Conservation (phyloP, 2,329 filamentous ascomycete genomes). For the Dendrostoma leiphaemia region DNA sequence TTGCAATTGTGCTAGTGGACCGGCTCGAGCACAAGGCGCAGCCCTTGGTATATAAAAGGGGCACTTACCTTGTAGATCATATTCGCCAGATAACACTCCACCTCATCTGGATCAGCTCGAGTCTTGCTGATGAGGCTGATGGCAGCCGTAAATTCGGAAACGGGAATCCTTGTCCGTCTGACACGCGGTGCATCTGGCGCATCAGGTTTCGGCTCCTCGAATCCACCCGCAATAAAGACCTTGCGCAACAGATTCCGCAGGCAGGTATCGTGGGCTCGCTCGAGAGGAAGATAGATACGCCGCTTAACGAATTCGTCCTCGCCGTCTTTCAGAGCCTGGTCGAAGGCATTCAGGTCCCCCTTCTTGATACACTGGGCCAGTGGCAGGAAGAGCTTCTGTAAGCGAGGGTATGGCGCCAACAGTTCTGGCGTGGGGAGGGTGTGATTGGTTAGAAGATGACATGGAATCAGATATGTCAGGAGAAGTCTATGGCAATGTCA, state of each 20-base stretch:
- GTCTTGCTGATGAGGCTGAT: conserved; percentile 71
- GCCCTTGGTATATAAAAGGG: not conserved
- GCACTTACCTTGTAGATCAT: conserved; percentile 89
- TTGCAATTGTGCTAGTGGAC: too few relatives aligned
- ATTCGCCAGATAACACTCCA: conserved; percentile 91
- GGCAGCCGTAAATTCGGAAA: conserved; percentile 82
- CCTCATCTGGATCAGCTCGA: conserved; percentile 80
- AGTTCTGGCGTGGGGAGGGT: conserved; percentile 73
- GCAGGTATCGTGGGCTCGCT: conserved; percentile 87
- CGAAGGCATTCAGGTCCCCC: conserved; percentile 81
- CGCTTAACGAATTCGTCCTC: conserved; percentile 93
- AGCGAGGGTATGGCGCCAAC: conserved; percentile 70
- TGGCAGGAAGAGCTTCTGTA: conserved; percentile 77
- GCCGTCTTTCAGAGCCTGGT: conserved; percentile 73
- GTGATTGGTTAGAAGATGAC: conserved; percentile 84
- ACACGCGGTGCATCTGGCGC: conserved; percentile 46
- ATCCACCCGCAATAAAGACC: conserved; percentile 83
- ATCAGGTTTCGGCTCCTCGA: conserved; percentile 69
- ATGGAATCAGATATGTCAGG: conserved; percentile 91
- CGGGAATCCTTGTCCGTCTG: conserved; percentile 73
- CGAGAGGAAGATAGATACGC: conserved; percentile 91
- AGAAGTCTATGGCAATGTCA: conserved; percentile 63
- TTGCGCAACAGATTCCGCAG: conserved; percentile 89
- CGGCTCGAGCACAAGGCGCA: not conserved
- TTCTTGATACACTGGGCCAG: conserved; percentile 75